phyloP scores from a whole-genome alignment of 768 basidiomycete species.

The Boletus speciosus region DNA sequence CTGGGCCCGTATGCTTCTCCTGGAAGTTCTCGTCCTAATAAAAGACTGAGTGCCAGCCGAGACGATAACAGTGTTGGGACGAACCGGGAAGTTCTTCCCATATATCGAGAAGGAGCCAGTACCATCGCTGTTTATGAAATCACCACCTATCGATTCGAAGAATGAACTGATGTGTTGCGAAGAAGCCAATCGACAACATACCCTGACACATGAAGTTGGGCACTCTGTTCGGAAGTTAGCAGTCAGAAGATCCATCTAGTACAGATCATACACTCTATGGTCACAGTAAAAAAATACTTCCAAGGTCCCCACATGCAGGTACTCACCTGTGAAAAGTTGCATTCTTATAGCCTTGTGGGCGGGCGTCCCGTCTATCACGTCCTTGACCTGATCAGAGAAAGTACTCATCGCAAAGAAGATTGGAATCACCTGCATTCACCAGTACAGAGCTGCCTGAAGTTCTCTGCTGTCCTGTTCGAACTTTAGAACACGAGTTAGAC shows the following conservation, averaged over 20 bases:
- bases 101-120: conserved; percentile 98
- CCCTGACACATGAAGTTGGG: conserved; percentile 98
- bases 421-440: conserved; percentile 82
- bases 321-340: conserved; percentile 88
- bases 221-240: conserved; percentile 46
- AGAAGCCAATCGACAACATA: conserved; percentile 5
- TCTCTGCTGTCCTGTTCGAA: conserved; percentile 82
- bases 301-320: neutral
- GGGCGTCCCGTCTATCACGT: conserved; percentile 46
- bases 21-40: conserved; percentile 90
- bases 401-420: neutral
- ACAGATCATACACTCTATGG: conserved; percentile 61
- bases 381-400: conserved; percentile 16
- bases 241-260: neutral
- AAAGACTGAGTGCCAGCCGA: neutral
- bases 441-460: conserved; percentile 95
- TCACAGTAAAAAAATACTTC: conserved; percentile 7
- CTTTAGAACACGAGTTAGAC: conserved; percentile 1
- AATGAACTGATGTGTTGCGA: neutral
- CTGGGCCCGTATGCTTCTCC: conserved; percentile 83
- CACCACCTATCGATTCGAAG: conserved; percentile 59
- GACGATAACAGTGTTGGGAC: conserved; percentile 14
- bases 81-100: conserved; percentile 86
- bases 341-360: conserved; percentile 88
- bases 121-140: conserved; percentile 92